A percentile compares a stretch with the other conserved stretches of the same genome.
These are phyloP conservation scores for Cucurbita pepo DNA, from an alignment of 306 rosid genomes.

Conservation along the genomic window DNA sequence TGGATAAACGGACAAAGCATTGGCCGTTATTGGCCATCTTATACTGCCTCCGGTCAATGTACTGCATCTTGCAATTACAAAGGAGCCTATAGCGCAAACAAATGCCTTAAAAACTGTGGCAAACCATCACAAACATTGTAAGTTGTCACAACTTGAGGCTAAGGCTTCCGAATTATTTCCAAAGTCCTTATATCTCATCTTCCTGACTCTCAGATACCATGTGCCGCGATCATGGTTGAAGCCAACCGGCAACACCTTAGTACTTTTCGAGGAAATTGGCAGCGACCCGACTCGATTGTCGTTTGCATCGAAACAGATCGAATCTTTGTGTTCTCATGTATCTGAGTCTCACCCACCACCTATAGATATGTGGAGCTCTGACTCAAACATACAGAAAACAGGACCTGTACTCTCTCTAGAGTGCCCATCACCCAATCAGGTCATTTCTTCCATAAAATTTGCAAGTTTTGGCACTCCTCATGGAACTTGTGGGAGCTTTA, in stretches of 20 bases:
- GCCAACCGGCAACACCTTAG: conserved; percentile 46
- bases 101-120: conserved; percentile 78
- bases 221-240: conserved; percentile 71
- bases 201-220: conserved; percentile 43
- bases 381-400: conserved; percentile 17
- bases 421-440: conserved; percentile 62
- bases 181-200: conserved; percentile 14
- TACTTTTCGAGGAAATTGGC: conserved; percentile 73
- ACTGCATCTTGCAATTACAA: conserved; percentile 37
- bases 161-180: background rate
- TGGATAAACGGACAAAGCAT: conserved; percentile 98
- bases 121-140: conserved; percentile 77
- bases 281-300: conserved; percentile 61
- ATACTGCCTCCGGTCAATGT: conserved; percentile 40
- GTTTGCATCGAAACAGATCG: conserved; percentile 44
- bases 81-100: conserved; percentile 32
- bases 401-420: conserved; percentile 46
- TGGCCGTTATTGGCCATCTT: conserved; percentile 82
- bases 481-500: conserved; percentile 68
- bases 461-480: conserved; percentile 76
- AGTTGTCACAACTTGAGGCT: conserved; percentile 11
- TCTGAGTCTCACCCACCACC: conserved; percentile 79
- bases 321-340: conserved; percentile 57
- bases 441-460: conserved; percentile 65
- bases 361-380: conserved; percentile 46